Percentiles rank a stretch among this genome's conserved stretches.
Conservation (phyloP, 106 monocot genomes). For the Posidonia australis region DNA sequence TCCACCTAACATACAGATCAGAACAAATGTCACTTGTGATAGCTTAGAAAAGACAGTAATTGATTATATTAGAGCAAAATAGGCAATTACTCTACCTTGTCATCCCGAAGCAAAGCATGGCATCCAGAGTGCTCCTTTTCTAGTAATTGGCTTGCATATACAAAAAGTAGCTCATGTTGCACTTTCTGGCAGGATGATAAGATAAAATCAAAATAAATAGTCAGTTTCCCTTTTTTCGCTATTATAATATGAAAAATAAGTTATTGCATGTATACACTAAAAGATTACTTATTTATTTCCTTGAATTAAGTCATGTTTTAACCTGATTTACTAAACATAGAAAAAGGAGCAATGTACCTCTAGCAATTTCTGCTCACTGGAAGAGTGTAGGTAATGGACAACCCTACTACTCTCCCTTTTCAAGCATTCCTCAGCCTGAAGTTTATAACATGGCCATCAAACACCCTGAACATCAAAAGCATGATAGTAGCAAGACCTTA, state of each 20-base stretch:
- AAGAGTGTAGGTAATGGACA: constrained; percentile 22
- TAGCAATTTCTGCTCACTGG: constrained; percentile 25
- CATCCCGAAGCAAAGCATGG: constrained; percentile 60
- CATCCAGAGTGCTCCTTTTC: constrained; percentile 91
- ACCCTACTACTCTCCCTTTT: constrained; percentile 25
- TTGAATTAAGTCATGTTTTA: neutral
- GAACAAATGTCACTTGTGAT: neutral
- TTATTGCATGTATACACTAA: neutral
- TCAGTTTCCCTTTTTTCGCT: neutral
- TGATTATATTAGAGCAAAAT: too few relatives aligned
- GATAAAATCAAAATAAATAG: neutral
- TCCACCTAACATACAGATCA: constrained; percentile 16
- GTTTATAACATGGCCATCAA: neutral
- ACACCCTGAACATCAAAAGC: constrained; percentile 10
- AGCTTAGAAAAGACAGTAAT: neutral
- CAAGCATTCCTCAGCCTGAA: constrained; percentile 31
- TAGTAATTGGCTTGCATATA: constrained; percentile 53
- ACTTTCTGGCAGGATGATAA: constrained; percentile 39
- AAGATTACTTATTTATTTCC: neutral
- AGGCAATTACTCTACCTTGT: constrained; percentile 16
- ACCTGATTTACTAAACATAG: neutral
- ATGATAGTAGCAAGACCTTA: constrained; percentile 2
- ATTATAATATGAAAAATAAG: neutral
- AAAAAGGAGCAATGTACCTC: constrained; percentile 14
- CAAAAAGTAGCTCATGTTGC: constrained; percentile 64